Evolutionary conservation across 2,329 filamentous ascomycete genomes (phyloP).

Genomic region (Pseudogymnoascus sp.): DNA sequence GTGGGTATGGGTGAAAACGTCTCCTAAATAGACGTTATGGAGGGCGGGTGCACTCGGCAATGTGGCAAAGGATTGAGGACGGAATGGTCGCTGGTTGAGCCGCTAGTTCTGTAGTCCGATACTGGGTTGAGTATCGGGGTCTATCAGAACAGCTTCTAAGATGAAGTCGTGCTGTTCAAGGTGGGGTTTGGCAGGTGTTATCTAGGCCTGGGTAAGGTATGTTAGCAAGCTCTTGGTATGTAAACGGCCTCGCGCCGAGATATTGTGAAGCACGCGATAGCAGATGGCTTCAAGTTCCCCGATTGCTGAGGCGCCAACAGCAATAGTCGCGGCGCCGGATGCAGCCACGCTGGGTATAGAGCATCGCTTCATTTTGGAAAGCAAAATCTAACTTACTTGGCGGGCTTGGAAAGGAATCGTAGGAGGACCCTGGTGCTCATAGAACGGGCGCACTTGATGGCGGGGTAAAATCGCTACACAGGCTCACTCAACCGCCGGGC

Average conservation of each 20-base stretch:
- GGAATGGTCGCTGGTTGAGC: slow-evolving; percentile 72
- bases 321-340: neutral
- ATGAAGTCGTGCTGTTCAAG: slow-evolving; percentile 22
- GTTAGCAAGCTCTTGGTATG: neutral
- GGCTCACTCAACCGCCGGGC: neutral
- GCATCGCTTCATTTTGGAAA: neutral
- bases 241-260: neutral
- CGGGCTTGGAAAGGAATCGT: slow-evolving; percentile 88
- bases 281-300: neutral
- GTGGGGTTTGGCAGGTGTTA: slow-evolving; percentile 46
- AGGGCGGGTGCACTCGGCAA: slow-evolving; percentile 75
- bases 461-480: neutral
- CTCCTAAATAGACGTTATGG: slow-evolving; percentile 73
- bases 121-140: slow-evolving; percentile 77
- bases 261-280: neutral
- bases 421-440: slow-evolving; percentile 90
- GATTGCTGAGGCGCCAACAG: neutral
- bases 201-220: slow-evolving; percentile 41
- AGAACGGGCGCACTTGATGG: slow-evolving; percentile 23
- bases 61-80: slow-evolving; percentile 71
- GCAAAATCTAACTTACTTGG: slow-evolving; percentile 58
- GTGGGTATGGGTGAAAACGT: slow-evolving; percentile 44
- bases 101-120: slow-evolving; percentile 71
- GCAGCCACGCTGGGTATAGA: neutral
- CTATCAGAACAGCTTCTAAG: slow-evolving; percentile 56